These are phyloP conservation scores for Phytophthora lateralis DNA, from an alignment of 352 stramenopile species.

Conservation along the genomic window DNA sequence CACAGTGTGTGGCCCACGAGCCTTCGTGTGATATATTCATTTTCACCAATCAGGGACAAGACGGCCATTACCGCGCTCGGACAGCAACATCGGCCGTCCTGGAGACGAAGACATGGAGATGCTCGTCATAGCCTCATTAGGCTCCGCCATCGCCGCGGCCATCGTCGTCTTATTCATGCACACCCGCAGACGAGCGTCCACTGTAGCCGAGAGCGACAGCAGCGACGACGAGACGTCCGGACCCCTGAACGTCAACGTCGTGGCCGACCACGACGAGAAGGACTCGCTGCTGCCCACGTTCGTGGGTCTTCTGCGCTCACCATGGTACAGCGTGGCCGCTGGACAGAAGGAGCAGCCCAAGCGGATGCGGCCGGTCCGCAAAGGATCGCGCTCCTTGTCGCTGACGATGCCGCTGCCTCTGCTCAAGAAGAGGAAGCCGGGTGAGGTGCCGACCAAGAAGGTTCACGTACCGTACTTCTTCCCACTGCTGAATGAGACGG, in stretches of 20 bases:
- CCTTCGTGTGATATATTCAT: not conserved
- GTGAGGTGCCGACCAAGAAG: slow-evolving; percentile 42
- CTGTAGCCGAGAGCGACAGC: slow-evolving; percentile 19
- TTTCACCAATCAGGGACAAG: not conserved
- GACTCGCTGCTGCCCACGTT: slow-evolving; percentile 35
- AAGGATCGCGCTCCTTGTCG: slow-evolving; percentile 20
- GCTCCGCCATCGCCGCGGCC: not conserved
- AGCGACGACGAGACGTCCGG: slow-evolving; percentile 33
- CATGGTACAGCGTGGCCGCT: slow-evolving; percentile 14
- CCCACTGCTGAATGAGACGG: slow-evolving; percentile 62
- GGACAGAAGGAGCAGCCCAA: slow-evolving; percentile 16
- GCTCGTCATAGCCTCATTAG: slow-evolving; percentile 6
- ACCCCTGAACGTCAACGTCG: slow-evolving; percentile 18
- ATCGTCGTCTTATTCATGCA: slow-evolving; percentile 20
- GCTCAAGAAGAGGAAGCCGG: slow-evolving; percentile 16
- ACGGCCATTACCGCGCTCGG: not conserved
- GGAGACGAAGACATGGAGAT: slow-evolving; percentile 13
- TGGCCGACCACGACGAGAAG: slow-evolving; percentile 29
- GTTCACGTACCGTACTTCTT: slow-evolving; percentile 66
- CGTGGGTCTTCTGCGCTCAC: slow-evolving; percentile 23
- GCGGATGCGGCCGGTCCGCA: slow-evolving; percentile 23
- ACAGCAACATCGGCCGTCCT: not conserved
- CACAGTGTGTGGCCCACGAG: not conserved
- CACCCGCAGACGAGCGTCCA: slow-evolving; percentile 1
- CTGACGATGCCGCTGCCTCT: slow-evolving; percentile 29